Evolutionary conservation across 371 early-diverging fungal genomes (phyloP), one percentile per base, ranked within the genome.

Genomic region (Mucor ambiguus): DNA sequence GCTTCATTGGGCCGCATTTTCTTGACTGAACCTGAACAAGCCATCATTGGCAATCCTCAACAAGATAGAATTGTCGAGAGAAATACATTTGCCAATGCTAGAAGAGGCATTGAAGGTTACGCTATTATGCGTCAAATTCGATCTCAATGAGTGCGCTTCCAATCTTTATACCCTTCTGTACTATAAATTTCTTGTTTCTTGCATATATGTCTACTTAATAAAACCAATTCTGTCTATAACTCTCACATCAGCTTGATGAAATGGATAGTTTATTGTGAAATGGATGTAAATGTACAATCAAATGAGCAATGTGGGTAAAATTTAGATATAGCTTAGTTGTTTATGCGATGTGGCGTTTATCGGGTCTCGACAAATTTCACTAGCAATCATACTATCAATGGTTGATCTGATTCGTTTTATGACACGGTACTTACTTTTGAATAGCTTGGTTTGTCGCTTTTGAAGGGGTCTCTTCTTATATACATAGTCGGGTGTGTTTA

Each of bases 311-410:
- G 52, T 61, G 61, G 61, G 61, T 33, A 28, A 49, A 52, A 54
- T 62, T 61, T 16, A 35, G 28, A 37, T 62, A 16, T 49, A 41
- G 41, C 29, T 49, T 61, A 20, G 12, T 37, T 9, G 35, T 30
- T 30, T 26, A 22, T 52, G 35, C 35, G 24, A 32, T 46, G 20
- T 46, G 30, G 60, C 49, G 44, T 33, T 52, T 66, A 60, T 32
- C 58, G 63, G 29, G 68, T 67, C 38, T 68, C 68, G 16, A 68
- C 68, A 59, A 68, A 68, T 68, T 63, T 68, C 64, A 68, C 68
- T 68, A 52, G 38, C 14, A 41, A 41, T 60, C 30, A 26, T 37
- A 38, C 20, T 3, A 58, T 37, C 35, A 28, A 20, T 26, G 10
- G 20, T 16, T 43, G 49, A 24, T 30, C 24, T 49, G 30, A 46